Conservation (phyloP, 345 rosid species). For the Gynandropsis gynandra region DNA sequence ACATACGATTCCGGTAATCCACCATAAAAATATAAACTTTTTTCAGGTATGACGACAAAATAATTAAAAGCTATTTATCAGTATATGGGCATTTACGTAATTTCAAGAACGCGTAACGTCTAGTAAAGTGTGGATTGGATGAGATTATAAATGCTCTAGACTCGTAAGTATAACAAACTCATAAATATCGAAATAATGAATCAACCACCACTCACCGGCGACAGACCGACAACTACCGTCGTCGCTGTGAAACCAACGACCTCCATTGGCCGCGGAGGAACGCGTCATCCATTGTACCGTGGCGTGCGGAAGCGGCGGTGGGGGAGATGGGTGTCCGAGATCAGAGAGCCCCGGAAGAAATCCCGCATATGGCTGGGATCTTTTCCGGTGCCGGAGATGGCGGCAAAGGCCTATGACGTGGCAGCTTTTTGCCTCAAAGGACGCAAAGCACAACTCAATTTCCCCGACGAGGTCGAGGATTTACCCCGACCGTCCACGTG, state of each 20-base stretch:
- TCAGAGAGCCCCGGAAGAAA: conserved; percentile 78
- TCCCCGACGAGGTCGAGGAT: conserved; percentile 58
- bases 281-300: conserved; percentile 55
- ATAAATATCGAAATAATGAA: conserved; percentile 34
- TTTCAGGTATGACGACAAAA: neutral
- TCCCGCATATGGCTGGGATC: conserved; percentile 88
- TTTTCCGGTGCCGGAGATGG: conserved; percentile 79
- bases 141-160: conserved; percentile 22
- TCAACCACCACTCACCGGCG: conserved; percentile 35
- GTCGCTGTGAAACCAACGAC: conserved; percentile 19
- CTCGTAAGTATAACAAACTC: conserved; percentile 20
- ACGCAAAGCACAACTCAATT: conserved; percentile 68
- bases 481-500: conserved; percentile 53
- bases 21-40: neutral
- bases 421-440: conserved; percentile 76
- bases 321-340: conserved; percentile 95
- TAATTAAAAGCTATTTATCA: neutral
- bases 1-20: neutral
- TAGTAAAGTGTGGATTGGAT: too few species aligned
- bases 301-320: conserved; percentile 77
- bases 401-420: conserved; percentile 77
- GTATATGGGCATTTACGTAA: conserved; percentile 22
- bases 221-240: conserved; percentile 23
- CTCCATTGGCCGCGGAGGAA: conserved; percentile 13
- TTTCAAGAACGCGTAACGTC: conserved; percentile 4